Evolutionary conservation across 352 stramenopile species (phyloP).

Genomic region (Aphanomyces stellatus): DNA sequence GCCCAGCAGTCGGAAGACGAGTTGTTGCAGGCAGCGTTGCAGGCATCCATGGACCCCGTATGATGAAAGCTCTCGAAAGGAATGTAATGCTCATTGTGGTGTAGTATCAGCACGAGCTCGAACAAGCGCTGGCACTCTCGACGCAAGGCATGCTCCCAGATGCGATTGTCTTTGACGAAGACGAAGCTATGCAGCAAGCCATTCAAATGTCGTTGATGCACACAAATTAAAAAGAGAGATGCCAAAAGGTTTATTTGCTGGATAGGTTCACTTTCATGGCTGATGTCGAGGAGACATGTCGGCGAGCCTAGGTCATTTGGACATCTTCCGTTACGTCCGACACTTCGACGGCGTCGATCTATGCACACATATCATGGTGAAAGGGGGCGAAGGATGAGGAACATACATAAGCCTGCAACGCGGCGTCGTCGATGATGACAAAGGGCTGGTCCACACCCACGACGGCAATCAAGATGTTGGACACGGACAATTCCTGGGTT

Average conservation of each 20-base stretch:
- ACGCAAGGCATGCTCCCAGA: conserved; percentile 26
- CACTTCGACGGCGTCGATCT: conserved; percentile 84
- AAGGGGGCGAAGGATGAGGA: not conserved
- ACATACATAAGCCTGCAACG: conserved; percentile 92
- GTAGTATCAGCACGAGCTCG: conserved; percentile 57
- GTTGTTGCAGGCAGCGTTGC: conserved; percentile 58
- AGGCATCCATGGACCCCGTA: conserved; percentile 32
- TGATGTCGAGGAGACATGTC: too few relatives aligned
- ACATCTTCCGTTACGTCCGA: conserved; percentile 70
- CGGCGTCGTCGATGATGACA: conserved; percentile 89
- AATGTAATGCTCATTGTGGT: too few relatives aligned
- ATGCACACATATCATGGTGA: not conserved
- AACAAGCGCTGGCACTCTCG: conserved; percentile 48
- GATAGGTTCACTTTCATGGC: conserved; percentile 61
- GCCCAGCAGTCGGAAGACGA: conserved; percentile 68
- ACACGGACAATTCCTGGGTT: conserved; percentile 90
- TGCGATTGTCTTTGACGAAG: conserved; percentile 32
- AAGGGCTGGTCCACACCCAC: conserved; percentile 93
- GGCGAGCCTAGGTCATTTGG: conserved; percentile 33
- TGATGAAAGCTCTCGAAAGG: too few relatives aligned
- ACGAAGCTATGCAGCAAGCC: conserved; percentile 70
- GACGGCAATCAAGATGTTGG: conserved; percentile 90
- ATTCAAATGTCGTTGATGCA: conserved; percentile 68
- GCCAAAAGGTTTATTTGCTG: conserved; percentile 21
- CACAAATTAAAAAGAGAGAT: conserved; percentile 19